Evolutionary conservation across 2,329 filamentous ascomycete genomes (phyloP).

Genomic region (Didymella exigua): DNA sequence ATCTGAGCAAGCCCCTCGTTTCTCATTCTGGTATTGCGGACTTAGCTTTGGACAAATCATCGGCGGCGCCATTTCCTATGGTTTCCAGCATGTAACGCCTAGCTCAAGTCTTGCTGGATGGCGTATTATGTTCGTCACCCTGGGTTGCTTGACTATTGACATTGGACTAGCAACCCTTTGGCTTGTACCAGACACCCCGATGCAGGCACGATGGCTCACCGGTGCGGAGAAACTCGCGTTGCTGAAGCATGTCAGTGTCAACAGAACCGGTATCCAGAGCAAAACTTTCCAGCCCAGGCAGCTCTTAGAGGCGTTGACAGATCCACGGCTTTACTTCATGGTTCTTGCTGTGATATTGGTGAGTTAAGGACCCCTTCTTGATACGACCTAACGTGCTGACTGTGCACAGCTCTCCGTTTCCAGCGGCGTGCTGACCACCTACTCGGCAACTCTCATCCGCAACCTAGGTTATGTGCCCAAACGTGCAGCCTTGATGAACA

Average conservation of each 20-base stretch:
- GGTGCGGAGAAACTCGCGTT: slow-evolving; percentile 52
- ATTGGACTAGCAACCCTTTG: slow-evolving; percentile 35
- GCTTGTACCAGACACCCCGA: slow-evolving; percentile 49
- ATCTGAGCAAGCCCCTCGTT: slow-evolving; percentile 63
- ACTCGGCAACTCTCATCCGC: slow-evolving; percentile 29
- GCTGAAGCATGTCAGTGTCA: slow-evolving; percentile 71
- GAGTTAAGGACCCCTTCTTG: background rate
- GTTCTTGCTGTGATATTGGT: slow-evolving; percentile 19
- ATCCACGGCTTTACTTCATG: slow-evolving; percentile 60
- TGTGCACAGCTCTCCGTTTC: slow-evolving; percentile 13
- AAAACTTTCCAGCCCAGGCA: slow-evolving; percentile 69
- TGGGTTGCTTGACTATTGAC: slow-evolving; percentile 21
- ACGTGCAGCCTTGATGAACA: slow-evolving; percentile 28
- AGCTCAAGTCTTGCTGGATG: slow-evolving; percentile 14
- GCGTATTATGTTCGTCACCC: slow-evolving; percentile 29
- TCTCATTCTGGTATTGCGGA: slow-evolving; percentile 68
- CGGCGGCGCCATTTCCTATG: slow-evolving; percentile 24
- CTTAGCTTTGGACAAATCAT: slow-evolving; percentile 39
- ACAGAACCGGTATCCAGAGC: slow-evolving; percentile 74
- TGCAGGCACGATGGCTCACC: slow-evolving; percentile 48
- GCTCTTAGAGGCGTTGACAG: slow-evolving; percentile 59
- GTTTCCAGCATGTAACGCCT: slow-evolving; percentile 29
- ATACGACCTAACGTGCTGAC: background rate
- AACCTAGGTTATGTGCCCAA: slow-evolving; percentile 24
- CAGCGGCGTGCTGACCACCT: slow-evolving; percentile 27